These are phyloP conservation scores for Priceomyces haplophilus DNA, from an alignment of 805 yeast genomes.

Conservation along the genomic window DNA sequence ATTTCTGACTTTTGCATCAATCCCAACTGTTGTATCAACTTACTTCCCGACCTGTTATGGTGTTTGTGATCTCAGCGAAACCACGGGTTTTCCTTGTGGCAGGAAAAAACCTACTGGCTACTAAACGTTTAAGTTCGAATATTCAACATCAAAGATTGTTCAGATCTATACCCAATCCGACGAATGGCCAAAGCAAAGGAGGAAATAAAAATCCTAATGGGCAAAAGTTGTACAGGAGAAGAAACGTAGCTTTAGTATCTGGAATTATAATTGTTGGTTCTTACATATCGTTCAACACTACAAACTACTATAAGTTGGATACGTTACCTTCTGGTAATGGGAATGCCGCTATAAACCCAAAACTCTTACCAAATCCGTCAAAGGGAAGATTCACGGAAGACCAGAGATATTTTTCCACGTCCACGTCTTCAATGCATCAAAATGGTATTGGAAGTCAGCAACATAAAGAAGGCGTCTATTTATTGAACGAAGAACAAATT, in stretches of 20 bases:
- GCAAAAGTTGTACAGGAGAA: slow-evolving; percentile 20
- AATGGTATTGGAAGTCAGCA: slow-evolving; percentile 43
- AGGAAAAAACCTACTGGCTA: slow-evolving; percentile 12
- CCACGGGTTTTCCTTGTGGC: slow-evolving; percentile 20
- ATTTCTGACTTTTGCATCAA: background rate
- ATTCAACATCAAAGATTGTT: slow-evolving; percentile 11
- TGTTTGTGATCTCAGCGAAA: slow-evolving; percentile 19
- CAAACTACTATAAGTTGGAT: slow-evolving; percentile 41
- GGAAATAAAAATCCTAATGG: slow-evolving; percentile 4
- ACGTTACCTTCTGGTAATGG: slow-evolving; percentile 24
- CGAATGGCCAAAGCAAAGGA: slow-evolving; percentile 5
- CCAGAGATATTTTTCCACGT: slow-evolving; percentile 28
- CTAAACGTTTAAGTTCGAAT: slow-evolving; percentile 14
- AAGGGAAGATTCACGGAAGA: slow-evolving; percentile 14
- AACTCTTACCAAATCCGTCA: slow-evolving; percentile 12
- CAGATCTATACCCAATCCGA: slow-evolving; percentile 9
- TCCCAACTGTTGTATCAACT: background rate
- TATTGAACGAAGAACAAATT: slow-evolving; percentile 69
- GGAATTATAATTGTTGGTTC: slow-evolving; percentile 44
- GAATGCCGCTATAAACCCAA: slow-evolving; percentile 14
- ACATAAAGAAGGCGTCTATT: slow-evolving; percentile 53
- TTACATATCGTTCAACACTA: slow-evolving; percentile 37
- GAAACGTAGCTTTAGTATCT: slow-evolving; percentile 38
- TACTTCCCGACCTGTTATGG: slow-evolving; percentile 11
- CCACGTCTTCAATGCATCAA: slow-evolving; percentile 46